Conservation (phyloP, 2,329 filamentous ascomycete genomes). For the Nemania bipapillata region DNA sequence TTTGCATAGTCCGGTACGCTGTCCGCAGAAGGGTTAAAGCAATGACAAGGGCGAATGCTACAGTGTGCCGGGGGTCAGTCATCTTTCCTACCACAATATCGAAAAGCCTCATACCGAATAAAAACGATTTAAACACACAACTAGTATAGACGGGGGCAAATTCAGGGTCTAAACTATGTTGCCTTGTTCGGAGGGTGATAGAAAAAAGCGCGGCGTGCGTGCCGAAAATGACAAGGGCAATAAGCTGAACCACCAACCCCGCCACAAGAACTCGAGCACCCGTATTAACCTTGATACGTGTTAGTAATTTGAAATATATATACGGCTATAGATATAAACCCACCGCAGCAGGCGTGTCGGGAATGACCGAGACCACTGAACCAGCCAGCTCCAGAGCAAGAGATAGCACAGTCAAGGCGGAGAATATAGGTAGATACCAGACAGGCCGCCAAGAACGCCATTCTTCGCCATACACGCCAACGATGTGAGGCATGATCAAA, state of each 20-base stretch:
- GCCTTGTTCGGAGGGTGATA: conserved; percentile 53
- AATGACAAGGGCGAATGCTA: conserved; percentile 42
- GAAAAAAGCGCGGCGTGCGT: conserved; percentile 56
- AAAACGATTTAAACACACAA: conserved; percentile 56
- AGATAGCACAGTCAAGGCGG: conserved; percentile 38
- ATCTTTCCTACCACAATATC: background rate
- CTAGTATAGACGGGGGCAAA: conserved; percentile 57
- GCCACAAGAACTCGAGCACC: conserved; percentile 56
- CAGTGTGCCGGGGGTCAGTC: conserved; percentile 10
- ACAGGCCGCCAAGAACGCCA: conserved; percentile 52
- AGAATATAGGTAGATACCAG: conserved; percentile 50
- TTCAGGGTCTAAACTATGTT: conserved; percentile 54
- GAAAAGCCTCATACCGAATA: conserved; percentile 55
- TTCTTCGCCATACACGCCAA: conserved; percentile 60
- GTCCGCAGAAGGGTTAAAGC: conserved; percentile 45
- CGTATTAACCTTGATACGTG: conserved; percentile 40
- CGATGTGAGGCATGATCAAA: conserved; percentile 58
- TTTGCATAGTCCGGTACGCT: conserved; percentile 44
- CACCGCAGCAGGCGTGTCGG: conserved; percentile 52
- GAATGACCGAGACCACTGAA: conserved; percentile 54
- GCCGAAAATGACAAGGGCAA: conserved; percentile 56
- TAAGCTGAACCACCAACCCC: conserved; percentile 59
- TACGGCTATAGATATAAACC: conserved; percentile 33
- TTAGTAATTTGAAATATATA: conserved; percentile 9
- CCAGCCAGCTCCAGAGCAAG: conserved; percentile 56